Evolutionary conservation across 495 filamentous ascomycete species (phyloP), one percentile per base, ranked within the genome.

Genomic region (Podospora anserina): DNA sequence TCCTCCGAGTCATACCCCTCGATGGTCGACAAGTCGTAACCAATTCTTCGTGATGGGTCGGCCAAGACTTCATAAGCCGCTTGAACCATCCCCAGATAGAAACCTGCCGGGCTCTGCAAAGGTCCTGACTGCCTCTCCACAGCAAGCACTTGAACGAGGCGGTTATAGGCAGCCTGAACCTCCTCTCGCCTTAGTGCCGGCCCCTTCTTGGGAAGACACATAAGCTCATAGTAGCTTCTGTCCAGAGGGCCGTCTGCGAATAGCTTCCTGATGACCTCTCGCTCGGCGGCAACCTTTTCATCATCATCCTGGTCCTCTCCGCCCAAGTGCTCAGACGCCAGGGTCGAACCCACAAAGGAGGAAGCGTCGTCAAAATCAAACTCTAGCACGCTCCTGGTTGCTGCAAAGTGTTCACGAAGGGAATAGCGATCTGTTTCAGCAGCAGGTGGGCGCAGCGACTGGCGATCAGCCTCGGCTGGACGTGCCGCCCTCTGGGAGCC

Each of bases 51-150:
- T 28, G 82, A 78, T n/a, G 83, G 82, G 66, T 88, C 82, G 23
- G 82, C 79, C 5, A 89, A 78, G 1, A 82, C 84, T 71, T 87
- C 84, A 49, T 87, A 87, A 5, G 87, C 87, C 5, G 79, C 77
- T 23, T 82, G 79, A 55, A 87, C 83, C 28, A 75, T 72, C 32
- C 73, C 80, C 44, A 88, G 86, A 23, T 87, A 82, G 20, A 67
- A 76, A 32, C 79, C 76, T 7, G 87, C 86, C 4, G 80, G 74
- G 15, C 82, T 76, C 30, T 76, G 82, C 39, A 82, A 74, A 39
- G 83, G 76, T 19, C 80, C 64, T 2, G 87, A 84, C 65, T 88
- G 86, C 65, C 84, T 86, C 69, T 89, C 87, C 13, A 86, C 84
- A 65, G 88, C 84, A 62, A 89, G 86, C 57, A 81, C 82, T n/a